Percentiles rank a stretch among this genome's conserved stretches.
phyloP scores from a whole-genome alignment of 176 grass and related monocot genomes.

The barley (Hordeum vulgare) region DNA sequence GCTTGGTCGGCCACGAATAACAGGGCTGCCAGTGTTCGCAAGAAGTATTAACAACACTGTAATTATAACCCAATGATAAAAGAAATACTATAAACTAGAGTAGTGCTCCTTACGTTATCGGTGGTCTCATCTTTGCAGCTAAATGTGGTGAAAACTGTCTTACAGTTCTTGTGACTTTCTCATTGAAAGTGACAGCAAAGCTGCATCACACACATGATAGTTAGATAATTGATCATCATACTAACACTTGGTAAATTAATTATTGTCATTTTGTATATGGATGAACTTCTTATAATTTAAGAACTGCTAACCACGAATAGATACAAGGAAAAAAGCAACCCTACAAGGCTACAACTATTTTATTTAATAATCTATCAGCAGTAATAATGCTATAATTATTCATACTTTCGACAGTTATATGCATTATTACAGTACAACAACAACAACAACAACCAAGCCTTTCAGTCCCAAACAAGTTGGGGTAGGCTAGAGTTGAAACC shows the following conservation, averaged over 20 bases:
- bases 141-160: conserved; percentile 95
- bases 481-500: too few relatives aligned
- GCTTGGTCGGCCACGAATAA: conserved; percentile 78
- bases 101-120: conserved; percentile 46
- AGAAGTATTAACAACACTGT: neutral
- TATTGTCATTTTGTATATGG: neutral
- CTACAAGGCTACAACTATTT: neutral
- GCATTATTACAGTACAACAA: neutral
- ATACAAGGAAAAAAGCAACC: neutral
- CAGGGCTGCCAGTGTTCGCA: conserved; percentile 47
- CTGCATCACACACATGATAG: conserved; percentile 45
- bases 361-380: neutral
- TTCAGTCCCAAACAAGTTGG: too few relatives aligned
- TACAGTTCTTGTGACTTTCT: conserved; percentile 86
- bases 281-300: neutral
- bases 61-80: neutral
- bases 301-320: neutral
- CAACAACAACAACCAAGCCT: too few relatives aligned
- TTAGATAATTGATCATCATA: neutral
- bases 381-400: too few relatives aligned
- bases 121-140: conserved; percentile 96
- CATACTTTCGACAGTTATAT: neutral
- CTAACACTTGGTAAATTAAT: neutral
- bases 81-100: conserved; percentile 1
- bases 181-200: conserved; percentile 90